These are phyloP conservation scores for Euryodendron excelsum DNA, from an alignment of 148 eudicot species.

Conservation along the genomic window DNA sequence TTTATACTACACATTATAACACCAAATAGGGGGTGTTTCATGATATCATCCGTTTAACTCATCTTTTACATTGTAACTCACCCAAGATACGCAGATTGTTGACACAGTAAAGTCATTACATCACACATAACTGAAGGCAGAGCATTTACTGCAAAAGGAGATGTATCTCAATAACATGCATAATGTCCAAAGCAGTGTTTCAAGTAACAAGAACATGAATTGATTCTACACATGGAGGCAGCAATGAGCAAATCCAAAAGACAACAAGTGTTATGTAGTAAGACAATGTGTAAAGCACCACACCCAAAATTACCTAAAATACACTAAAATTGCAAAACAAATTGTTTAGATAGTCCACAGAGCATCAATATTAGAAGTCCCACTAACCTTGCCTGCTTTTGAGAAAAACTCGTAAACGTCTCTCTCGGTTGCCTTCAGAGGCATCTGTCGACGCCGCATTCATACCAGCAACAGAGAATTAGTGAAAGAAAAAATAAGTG, in stretches of 20 bases:
- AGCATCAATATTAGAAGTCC: not conserved
- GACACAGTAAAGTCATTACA: conserved; percentile 15
- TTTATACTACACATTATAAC: not conserved
- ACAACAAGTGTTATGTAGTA: not conserved
- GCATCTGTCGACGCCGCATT: conserved; percentile 59
- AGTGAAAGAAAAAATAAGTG: not conserved
- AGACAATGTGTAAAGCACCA: not conserved
- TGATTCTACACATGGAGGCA: conserved; percentile 1
- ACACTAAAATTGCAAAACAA: not conserved
- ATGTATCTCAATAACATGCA: conserved; percentile 20
- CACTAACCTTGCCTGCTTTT: conserved; percentile 89
- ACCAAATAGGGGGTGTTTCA: conserved; percentile 7
- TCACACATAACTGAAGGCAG: conserved; percentile 10
- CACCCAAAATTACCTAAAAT: not conserved
- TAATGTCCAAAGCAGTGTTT: not conserved
- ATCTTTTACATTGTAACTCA: conserved; percentile 10
- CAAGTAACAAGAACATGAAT: conserved; percentile 10
- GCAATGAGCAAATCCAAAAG: not conserved
- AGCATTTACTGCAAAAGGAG: conserved; percentile 33
- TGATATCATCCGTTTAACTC: not conserved
- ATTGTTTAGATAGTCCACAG: not conserved
- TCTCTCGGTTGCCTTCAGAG: conserved; percentile 85
- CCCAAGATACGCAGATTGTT: conserved; percentile 1
- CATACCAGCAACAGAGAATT: conserved; percentile 9
- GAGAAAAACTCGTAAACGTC: conserved; percentile 94